Evolutionary conservation across 148 eudicot species (phyloP).

Genomic region (Rhododendron molle): DNA sequence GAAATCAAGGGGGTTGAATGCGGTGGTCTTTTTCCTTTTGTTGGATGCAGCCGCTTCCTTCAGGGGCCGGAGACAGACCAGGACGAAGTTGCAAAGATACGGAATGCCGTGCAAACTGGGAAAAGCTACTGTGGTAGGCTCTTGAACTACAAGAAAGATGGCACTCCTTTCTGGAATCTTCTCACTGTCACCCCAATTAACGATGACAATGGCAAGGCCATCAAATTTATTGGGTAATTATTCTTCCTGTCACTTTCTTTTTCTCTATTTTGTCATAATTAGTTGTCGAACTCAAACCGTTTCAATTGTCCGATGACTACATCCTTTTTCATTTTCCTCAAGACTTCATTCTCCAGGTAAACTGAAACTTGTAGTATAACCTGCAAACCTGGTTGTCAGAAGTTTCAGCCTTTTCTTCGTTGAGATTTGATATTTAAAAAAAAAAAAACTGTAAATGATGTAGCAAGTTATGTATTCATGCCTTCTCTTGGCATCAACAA

Average conservation of each 20-base stretch:
- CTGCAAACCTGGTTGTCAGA: background rate
- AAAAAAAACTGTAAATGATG: background rate
- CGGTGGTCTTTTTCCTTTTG: background rate
- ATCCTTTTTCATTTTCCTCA: background rate
- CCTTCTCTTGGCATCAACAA: background rate
- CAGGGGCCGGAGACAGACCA: slow-evolving; percentile 91
- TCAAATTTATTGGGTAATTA: slow-evolving; percentile 89
- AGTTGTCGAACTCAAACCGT: background rate
- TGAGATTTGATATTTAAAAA: background rate
- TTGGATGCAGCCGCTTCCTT: slow-evolving; percentile 77
- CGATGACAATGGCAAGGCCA: slow-evolving; percentile 68
- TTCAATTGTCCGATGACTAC: background rate
- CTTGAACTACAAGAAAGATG: slow-evolving; percentile 87
- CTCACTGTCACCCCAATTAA: slow-evolving; percentile 89
- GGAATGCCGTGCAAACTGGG: slow-evolving; percentile 67
- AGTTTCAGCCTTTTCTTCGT: background rate
- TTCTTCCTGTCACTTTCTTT: background rate
- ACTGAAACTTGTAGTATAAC: background rate
- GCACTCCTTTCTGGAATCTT: slow-evolving; percentile 99
- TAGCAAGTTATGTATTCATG: background rate
- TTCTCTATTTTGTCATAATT: background rate
- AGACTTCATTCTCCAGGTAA: background rate
- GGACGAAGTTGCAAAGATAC: slow-evolving; percentile 75
- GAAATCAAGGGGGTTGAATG: background rate
- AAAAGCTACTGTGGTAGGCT: slow-evolving; percentile 90